Evolutionary conservation across 1,139 yeast genomes (phyloP), one percentile per base, ranked within the genome.

Genomic region (Taphrina wiesneri): DNA sequence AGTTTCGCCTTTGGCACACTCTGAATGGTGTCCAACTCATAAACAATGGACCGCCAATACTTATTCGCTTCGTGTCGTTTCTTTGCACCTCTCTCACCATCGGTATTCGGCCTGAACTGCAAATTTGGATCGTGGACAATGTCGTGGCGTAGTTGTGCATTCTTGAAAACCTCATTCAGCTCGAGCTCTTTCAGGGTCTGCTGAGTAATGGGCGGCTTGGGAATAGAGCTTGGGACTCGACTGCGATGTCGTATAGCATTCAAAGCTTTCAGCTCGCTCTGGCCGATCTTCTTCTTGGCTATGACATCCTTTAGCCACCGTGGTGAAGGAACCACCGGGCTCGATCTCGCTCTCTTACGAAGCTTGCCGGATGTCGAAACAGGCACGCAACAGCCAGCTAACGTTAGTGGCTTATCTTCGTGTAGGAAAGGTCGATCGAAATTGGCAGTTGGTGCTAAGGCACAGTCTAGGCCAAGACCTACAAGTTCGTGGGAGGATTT

Each of bases 141-240:
- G 74, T 92, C 98, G 75, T 92, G 98, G 70, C 98, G 84, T 68
- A 92, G 80, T 76, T 90, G 97, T 7, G 97, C 97, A 76, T 92
- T 92, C 74, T 89, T 89, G 72, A 92, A 81, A 67, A 93, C 91
- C 74, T 91, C 97, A 70, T 88, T 90, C 65, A 92, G 78, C 74
- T 92, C 97, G 68, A 92, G 89, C 75, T 91, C 97, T 71, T 87
- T 85, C 71, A 92, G 81, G 51, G 91, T 86, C 73, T 88, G 93
- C 67, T 90, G 79, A 75, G 90, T 90, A 67, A 91, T 92, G 0
- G 97, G 96, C 0, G 98, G 98, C 13, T 41, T 41, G 25, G 46
- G 56, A 11, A 54, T 25, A 2, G 54, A 49, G 17, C 28, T 21
- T 7, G 21, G 28, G 11, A 21, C 49, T 7, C 28, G 49, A n/a